phyloP scores from a whole-genome alignment of 1,139 yeast species.

The Yamadazyma taylorii region DNA sequence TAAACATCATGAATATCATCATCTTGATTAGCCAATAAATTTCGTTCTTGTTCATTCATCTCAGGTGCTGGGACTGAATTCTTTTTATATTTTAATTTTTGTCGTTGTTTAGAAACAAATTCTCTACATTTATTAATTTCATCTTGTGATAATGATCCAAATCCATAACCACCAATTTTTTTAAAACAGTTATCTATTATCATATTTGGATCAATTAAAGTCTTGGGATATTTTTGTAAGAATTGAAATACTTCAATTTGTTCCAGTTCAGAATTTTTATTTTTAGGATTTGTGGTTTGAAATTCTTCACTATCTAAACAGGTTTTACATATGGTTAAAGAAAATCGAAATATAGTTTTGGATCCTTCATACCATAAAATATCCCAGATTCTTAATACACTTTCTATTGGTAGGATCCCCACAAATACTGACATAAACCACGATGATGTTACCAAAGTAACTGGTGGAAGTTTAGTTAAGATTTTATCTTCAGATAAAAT shows the following conservation, averaged over 20 bases:
- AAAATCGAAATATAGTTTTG: conserved; percentile 78
- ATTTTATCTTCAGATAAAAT: conserved; percentile 57
- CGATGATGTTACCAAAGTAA: conserved; percentile 89
- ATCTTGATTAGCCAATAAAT: conserved; percentile 28
- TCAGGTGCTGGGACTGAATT: conserved; percentile 30
- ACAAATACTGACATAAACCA: conserved; percentile 98
- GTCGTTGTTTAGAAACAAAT: conserved; percentile 68
- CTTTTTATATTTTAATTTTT: conserved; percentile 42
- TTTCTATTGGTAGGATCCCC: conserved; percentile 83
- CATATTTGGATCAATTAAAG: conserved; percentile 64
- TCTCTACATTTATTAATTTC: conserved; percentile 76
- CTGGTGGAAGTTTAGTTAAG: conserved; percentile 77
- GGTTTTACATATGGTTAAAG: conserved; percentile 78
- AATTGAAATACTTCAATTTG: conserved; percentile 87
- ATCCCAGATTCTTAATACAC: conserved; percentile 90
- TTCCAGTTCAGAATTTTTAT: conserved; percentile 41
- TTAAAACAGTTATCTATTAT: conserved; percentile 76
- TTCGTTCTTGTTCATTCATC: conserved; percentile 42
- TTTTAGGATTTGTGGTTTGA: conserved; percentile 18
- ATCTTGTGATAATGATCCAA: conserved; percentile 75
- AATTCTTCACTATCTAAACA: conserved; percentile 63
- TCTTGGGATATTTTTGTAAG: conserved; percentile 80
- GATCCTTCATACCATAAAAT: conserved; percentile 91
- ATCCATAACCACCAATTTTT: conserved; percentile 64
- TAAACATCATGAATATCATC: conserved; percentile 46